Evolutionary conservation across 495 filamentous ascomycete genomes (phyloP).

Genomic region (Penicillium antarcticum): DNA sequence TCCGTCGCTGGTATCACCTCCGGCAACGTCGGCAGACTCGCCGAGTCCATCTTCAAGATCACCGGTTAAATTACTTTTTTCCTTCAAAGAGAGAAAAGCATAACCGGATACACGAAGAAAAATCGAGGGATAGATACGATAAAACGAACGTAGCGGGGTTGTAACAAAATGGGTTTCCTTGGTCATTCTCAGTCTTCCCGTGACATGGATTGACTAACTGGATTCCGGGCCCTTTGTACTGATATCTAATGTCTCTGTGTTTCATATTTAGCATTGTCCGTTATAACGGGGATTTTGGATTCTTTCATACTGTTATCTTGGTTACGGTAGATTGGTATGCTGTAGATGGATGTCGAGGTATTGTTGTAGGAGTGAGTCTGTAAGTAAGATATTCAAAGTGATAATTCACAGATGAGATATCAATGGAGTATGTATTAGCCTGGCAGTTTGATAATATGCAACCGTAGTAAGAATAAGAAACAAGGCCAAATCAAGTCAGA

Average conservation of each 20-base stretch:
- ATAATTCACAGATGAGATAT: no score
- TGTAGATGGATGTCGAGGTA: no score
- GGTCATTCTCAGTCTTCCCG: not conserved
- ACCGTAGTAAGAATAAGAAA: not conserved
- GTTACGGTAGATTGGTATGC: no score
- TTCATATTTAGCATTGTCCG: conserved; percentile 28
- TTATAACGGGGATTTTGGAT: conserved; percentile 28
- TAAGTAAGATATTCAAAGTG: no score
- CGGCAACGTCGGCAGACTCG: conserved; percentile 88
- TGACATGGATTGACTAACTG: not conserved
- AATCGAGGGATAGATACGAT: conserved; percentile 9
- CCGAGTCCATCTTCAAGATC: conserved; percentile 93
- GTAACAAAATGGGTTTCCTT: conserved; percentile 8
- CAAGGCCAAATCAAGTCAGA: not conserved
- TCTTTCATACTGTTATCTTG: conserved; percentile 1
- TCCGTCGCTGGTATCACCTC: conserved; percentile 94
- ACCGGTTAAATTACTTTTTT: conserved; percentile 52
- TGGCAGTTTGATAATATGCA: not conserved
- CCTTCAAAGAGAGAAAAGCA: not conserved
- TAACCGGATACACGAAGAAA: not conserved
- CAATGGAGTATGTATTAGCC: not conserved
- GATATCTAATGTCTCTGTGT: conserved; percentile 33
- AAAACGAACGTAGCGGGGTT: conserved; percentile 8
- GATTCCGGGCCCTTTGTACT: conserved; percentile 22
- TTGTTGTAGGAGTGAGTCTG: no score